Base-by-base conservation (phyloP, 495 filamentous ascomycete genomes). In the Aspergillus egyptiacus region DNA sequence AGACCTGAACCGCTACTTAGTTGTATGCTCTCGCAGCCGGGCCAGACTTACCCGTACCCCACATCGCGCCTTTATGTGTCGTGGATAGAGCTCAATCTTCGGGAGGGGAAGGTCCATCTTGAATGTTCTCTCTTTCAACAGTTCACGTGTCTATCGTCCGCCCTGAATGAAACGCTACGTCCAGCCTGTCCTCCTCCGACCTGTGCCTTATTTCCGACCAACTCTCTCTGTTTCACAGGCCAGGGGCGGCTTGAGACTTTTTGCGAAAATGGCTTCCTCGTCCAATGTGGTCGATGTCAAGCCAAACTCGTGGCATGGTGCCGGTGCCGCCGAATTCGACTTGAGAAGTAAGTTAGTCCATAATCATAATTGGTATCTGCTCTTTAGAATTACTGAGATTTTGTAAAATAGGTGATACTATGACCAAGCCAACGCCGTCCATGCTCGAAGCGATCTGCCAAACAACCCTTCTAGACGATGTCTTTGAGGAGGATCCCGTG, bases 401-500 rank as follows among this genome's bases (percentile, higher is more conserved):
- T 31, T 32, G 11, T 20, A 5, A 28, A 33, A 9, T 28, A 72
- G 69, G 67, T 65, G 91, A 97, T 60, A 86, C 85, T 19, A 79
- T 91, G 69, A 97, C 91, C 6, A 90, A 88, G 0, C 91, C 91
- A 2, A 95, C 89, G 3, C 47, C 31, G 43, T 77, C 82, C 9
- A 95, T 95, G 91, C 82, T 96, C 13, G 65, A 74, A 30, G 76
- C 81, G 9, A 83, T 83, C 51, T 64, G 67, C 41, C 60, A 70
- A 32, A 77, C 75, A 5, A 80, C 78, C 5, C 68, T 89, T 32
- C 67, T 84, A 23, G 91, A 96, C 63, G 90, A 95, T 54, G 88
- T 95, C 53, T 91, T 91, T 64, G 55, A 72, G 33, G 87, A 91
- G 65, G 91, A 95, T 63, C 75, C 81, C 0, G 89, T 86, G 0